Evolutionary conservation across 352 stramenopile genomes (phyloP).

Genomic region (Phytophthora rubi): DNA sequence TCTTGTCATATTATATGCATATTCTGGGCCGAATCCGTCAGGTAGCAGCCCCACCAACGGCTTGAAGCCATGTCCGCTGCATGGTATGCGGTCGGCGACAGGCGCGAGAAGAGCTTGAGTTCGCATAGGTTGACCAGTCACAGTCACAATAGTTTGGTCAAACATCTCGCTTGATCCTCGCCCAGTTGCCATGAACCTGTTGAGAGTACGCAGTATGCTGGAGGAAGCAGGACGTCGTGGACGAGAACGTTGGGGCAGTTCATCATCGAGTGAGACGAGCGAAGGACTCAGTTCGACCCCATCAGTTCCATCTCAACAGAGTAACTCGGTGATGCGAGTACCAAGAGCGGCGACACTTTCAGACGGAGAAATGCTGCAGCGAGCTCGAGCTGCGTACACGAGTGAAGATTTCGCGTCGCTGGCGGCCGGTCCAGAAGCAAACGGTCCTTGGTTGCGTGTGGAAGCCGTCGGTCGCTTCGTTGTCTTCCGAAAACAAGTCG

Average conservation of each 20-base stretch:
- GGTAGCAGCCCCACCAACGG: neutral
- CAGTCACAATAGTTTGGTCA: neutral
- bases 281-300: neutral
- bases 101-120: neutral
- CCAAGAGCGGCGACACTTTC: neutral
- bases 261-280: neutral
- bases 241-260: neutral
- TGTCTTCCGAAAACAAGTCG: constrained; percentile 14
- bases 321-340: neutral
- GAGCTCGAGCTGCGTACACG: constrained; percentile 25
- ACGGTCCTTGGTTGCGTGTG: constrained; percentile 16
- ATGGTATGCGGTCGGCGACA: neutral
- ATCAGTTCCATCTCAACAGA: constrained; percentile 6
- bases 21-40: neutral
- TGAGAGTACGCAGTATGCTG: constrained; percentile 11
- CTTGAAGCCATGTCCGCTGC: neutral
- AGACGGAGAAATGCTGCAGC: constrained; percentile 24
- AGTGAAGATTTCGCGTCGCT: constrained; percentile 20
- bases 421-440: constrained; percentile 3
- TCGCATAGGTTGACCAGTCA: neutral
- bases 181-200: constrained; percentile 9
- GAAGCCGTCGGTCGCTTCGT: constrained; percentile 16
- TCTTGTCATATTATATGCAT: neutral
- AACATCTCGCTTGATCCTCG: neutral
- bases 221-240: neutral